Percentiles rank a stretch among this genome's conserved stretches.
These are phyloP conservation scores for Kwoniella shivajii DNA, from an alignment of 1,284 basidiomycete species.

Conservation along the genomic window DNA sequence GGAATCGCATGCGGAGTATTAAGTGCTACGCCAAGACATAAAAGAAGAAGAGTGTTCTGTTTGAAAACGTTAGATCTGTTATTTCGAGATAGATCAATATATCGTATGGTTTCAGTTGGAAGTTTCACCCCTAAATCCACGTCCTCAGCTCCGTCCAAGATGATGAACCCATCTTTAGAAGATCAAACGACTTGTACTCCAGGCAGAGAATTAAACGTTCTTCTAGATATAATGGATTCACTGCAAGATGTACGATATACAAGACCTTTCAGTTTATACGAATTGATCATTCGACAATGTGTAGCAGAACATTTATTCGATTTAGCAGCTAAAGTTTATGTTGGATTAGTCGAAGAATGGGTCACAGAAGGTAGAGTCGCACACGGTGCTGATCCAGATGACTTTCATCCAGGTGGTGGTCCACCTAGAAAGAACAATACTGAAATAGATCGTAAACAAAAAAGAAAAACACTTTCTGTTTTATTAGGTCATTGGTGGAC, in stretches of 20 bases:
- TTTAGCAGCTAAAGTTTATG: constrained; percentile 49
- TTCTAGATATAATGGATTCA: constrained; percentile 29
- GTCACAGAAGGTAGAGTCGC: constrained; percentile 52
- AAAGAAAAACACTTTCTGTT: constrained; percentile 11
- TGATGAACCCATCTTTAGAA: constrained; percentile 20
- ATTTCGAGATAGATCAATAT: constrained; percentile 8
- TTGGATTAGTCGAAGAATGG: constrained; percentile 54
- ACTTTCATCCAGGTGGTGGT: constrained; percentile 44
- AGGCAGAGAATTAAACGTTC: constrained; percentile 6
- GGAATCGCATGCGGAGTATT: constrained; percentile 11
- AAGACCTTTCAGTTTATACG: constrained; percentile 38
- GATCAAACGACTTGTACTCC: constrained; percentile 18
- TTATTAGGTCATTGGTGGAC: constrained; percentile 47
- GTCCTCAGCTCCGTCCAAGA: background rate
- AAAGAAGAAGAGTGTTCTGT: constrained; percentile 11
- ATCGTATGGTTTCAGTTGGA: background rate
- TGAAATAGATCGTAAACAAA: constrained; percentile 7
- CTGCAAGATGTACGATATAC: constrained; percentile 38
- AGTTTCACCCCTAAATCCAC: background rate
- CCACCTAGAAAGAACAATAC: constrained; percentile 24
- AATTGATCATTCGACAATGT: constrained; percentile 30
- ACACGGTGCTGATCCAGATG: constrained; percentile 42
- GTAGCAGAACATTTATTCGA: constrained; percentile 36
- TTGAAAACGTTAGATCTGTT: constrained; percentile 5
- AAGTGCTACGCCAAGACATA: background rate